Base-by-base conservation (phyloP, 805 yeast species). In the Hanseniaspora lindneri region DNA sequence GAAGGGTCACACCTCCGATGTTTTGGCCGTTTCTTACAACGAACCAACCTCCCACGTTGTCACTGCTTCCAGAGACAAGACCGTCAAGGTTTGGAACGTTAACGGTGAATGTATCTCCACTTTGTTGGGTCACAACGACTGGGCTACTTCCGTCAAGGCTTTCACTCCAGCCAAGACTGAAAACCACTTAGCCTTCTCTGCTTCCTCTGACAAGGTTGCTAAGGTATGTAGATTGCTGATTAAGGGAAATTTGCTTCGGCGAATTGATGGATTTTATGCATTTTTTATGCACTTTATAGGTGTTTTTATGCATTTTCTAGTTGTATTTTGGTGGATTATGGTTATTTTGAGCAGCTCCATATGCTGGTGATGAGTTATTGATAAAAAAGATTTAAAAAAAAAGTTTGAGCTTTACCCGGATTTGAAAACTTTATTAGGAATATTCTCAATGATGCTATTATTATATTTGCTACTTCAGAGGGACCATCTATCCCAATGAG, bases 381-480 rank as follows among this genome's bases (percentile, higher is more conserved):
- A 19, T 10, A 5, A 24, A 21, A 11, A 27, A 11, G 8, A 11
- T 27, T 27, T 27, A 27, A 27, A 27, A 8, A 27, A 27, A 11
- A 11, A 11, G 11, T 27, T 27, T 9, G 11, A 27, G n/a, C n/a
- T n/a, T n/a, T n/a, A n/a, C n/a, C n/a, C n/a, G 8, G 8, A 9
- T 39, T 17, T 1, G 32, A 41, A 41, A 19, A 24, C 21, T n/a
- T 14, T 9, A 11, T 25, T 27, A 23, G 33, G 7, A 21, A 36
- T 21, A 23, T 44, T 56, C 58, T 67, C 75, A 62, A 75, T 84
- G 95, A 84, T 85, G 94, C 69, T 63, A 60, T 54, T 49, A 27
- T 37, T 37, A 81, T 89, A 92, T 92, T 89, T 89, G 98, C 98
- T 89, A 89, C 98, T 89, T 89, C 96, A 76, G 98, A 89, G 86